Conservation (phyloP, 176 grass and related monocot species). For the Bothriochloa decipiens region DNA sequence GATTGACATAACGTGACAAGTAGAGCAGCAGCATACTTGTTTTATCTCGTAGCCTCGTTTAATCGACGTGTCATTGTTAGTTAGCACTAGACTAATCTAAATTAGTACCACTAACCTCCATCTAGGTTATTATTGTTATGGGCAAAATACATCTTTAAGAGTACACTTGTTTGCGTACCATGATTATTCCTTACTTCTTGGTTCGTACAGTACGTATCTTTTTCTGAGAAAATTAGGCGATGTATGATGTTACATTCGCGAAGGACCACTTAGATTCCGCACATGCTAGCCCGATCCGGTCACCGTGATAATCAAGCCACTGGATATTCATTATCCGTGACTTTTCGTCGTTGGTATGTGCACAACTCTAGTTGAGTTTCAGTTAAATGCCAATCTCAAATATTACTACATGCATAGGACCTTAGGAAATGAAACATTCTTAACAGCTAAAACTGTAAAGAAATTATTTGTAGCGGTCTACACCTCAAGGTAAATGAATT, state of each 20-base stretch:
- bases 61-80: constrained; percentile 14
- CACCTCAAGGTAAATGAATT: too few relatives aligned
- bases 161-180: constrained; percentile 1
- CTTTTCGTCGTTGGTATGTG: not conserved
- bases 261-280: constrained; percentile 1
- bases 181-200: not conserved
- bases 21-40: not conserved
- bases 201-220: constrained; percentile 17
- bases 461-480: too few relatives aligned
- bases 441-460: too few relatives aligned
- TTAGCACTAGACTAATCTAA: not conserved
- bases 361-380: not conserved
- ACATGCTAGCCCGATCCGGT: not conserved
- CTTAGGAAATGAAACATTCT: not conserved
- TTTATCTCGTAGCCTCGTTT: not conserved
- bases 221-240: not conserved
- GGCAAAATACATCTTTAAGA: not conserved
- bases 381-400: not conserved
- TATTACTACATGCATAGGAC: too few relatives aligned
- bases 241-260: not conserved
- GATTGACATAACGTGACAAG: not conserved
- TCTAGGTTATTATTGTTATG: not conserved
- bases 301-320: not conserved
- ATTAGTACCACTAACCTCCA: not conserved
- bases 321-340: not conserved